A percentile compares a stretch with the other conserved stretches of the same genome.
These are phyloP conservation scores for Candida coquimbonensis DNA, from an alignment of 805 yeast species.

Conservation along the genomic window DNA sequence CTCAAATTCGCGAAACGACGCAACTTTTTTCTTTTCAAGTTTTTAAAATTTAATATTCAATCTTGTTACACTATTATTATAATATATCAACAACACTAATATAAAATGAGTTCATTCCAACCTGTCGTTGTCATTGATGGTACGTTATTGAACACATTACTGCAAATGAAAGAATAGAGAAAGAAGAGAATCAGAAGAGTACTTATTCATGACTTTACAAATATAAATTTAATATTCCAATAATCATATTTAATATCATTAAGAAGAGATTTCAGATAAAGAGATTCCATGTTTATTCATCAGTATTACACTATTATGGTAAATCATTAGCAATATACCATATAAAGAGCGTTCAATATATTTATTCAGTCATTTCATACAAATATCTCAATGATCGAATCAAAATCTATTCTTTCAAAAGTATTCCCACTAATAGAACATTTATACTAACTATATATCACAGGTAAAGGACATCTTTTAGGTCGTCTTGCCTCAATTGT, in stretches of 20 bases:
- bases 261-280: too few species aligned
- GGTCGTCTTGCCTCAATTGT: constrained; percentile 99
- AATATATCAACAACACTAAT: constrained; percentile 27
- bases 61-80: background rate
- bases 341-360: too few species aligned
- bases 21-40: background rate
- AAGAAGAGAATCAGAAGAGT: background rate
- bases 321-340: too few species aligned
- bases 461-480: constrained; percentile 96
- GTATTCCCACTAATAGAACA: too few species aligned
- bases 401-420: background rate
- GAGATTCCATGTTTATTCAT: too few species aligned
- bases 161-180: background rate
- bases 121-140: constrained; percentile 98
- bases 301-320: too few species aligned
- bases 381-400: too few species aligned
- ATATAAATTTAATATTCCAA: too few species aligned
- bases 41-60: background rate
- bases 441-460: constrained; percentile 18
- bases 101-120: constrained; percentile 52
- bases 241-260: too few species aligned
- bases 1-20: constrained; percentile 3
- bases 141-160: constrained; percentile 30
- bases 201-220: background rate
- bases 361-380: too few species aligned